Evolutionary conservation across 306 rosid species (phyloP), one percentile per base, ranked within the genome.

Genomic region (Comarum palustre): DNA sequence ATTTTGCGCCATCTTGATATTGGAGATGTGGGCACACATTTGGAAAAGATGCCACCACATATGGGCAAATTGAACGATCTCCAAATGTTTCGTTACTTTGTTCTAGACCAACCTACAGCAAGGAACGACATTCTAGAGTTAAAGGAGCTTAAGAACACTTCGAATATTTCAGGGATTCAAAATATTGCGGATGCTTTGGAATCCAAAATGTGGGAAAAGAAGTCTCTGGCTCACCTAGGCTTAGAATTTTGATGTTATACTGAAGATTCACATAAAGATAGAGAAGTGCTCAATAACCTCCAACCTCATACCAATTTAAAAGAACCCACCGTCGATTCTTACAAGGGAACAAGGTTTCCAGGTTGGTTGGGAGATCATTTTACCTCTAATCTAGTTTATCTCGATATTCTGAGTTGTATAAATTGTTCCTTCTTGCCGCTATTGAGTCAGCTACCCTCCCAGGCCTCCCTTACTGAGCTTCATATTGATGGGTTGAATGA

Each of bases 271-370:
- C 55, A 0, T 20, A 36, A 71, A 31, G 76, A 39, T 27, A 3
- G 72, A 64, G 61, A 3, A 4, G 12, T 77, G 17, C 77, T 77
- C 13, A 4, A 20, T 0, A 24, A 51, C 0, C 72, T 71, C 47
- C 72, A 77, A 42, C 77, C 67, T 10, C 81, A 69, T 62, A 64
- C 60, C 24, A 57, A 60, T 66, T 41, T 77, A 12, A 55, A 52
- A 32, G 34, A 63, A 14, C 51, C 41, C 34, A 16, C 8, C 2
- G 25, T 70, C 59, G 14, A 17, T 16, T 73, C 72, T 32, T 80
- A 75, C 15, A 67, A 64, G 7, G 73, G 83, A 20, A 16, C 15
- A 15, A 2, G 54, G 31, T 70, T 80, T 69, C 73, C 77, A 43
- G 1, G 25, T 31, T 80, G 83, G 83, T 4, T 80, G 9, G 38